A percentile compares a stretch with the other conserved stretches of the same genome.
Evolutionary conservation across 1,284 basidiomycete genomes (phyloP).

Genomic region (Sporisorium reilianum): DNA sequence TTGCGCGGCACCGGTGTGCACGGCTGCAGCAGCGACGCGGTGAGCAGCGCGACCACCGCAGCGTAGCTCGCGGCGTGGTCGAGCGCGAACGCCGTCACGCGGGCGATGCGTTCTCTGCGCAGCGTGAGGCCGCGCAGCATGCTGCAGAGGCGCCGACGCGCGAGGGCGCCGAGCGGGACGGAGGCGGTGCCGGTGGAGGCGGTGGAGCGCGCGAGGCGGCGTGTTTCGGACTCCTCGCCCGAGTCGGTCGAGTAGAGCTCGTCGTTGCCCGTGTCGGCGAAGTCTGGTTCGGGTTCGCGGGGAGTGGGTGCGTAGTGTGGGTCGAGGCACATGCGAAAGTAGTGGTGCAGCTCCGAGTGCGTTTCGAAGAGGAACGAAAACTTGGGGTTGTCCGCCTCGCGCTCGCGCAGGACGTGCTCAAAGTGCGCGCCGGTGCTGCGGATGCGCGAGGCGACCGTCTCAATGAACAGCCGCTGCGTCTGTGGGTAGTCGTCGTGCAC

Average conservation of each 20-base stretch:
- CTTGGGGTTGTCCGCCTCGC: constrained; percentile 83
- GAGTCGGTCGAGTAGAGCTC: constrained; percentile 90
- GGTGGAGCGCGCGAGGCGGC: constrained; percentile 79
- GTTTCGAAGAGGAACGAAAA: constrained; percentile 80
- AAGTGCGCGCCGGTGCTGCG: constrained; percentile 83
- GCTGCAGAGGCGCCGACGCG: constrained; percentile 83
- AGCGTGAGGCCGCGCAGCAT: constrained; percentile 89
- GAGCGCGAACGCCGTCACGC: constrained; percentile 94
- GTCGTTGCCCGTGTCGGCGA: constrained; percentile 40
- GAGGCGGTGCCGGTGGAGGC: constrained; percentile 76
- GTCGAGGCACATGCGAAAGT: constrained; percentile 82
- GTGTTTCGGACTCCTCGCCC: constrained; percentile 87
- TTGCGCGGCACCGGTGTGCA: constrained; percentile 94
- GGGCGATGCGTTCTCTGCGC: constrained; percentile 87
- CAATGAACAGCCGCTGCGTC: constrained; percentile 77
- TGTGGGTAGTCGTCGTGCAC: constrained; percentile 8
- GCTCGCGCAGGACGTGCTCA: constrained; percentile 79
- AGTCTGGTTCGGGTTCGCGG: not conserved
- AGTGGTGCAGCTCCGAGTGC: constrained; percentile 73
- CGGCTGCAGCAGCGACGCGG: constrained; percentile 73
- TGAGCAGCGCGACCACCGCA: constrained; percentile 71
- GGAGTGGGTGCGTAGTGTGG: constrained; percentile 73
- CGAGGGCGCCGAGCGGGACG: constrained; percentile 77
- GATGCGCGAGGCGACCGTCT: constrained; percentile 85
- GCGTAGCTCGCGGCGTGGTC: constrained; percentile 83